These are phyloP conservation scores for Penicillium palitans DNA, from an alignment of 2,329 filamentous ascomycete species.

Conservation along the genomic window DNA sequence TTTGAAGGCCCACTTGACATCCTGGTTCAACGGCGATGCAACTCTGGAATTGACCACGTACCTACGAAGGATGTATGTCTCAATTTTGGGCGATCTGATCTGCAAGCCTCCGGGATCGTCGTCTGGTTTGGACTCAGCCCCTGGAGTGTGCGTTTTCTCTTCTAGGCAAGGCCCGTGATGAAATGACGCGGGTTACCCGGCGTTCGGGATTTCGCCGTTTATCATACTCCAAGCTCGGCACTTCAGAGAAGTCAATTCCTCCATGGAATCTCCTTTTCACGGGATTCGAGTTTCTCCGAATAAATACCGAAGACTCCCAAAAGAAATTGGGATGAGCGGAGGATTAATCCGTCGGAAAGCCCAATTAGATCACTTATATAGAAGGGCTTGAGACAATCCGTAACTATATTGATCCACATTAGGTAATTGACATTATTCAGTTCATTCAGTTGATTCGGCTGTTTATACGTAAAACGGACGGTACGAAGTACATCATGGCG, in stretches of 20 bases:
- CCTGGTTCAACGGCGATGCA: conserved; percentile 20
- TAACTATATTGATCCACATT: not conserved
- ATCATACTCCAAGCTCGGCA: conserved; percentile 19
- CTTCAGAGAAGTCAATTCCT: conserved; percentile 12
- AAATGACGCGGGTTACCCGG: conserved; percentile 7
- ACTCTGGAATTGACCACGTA: conserved; percentile 26
- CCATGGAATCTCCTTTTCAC: conserved; percentile 27
- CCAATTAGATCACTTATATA: not conserved
- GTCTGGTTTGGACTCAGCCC: conserved; percentile 18
- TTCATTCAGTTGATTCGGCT: not conserved
- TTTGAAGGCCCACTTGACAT: conserved; percentile 8
- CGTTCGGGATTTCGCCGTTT: conserved; percentile 9
- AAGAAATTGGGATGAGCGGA: conserved; percentile 4
- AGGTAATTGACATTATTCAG: conserved; percentile 6
- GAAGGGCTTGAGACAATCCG: not conserved
- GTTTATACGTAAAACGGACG: not conserved
- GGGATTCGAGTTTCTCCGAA: conserved; percentile 22
- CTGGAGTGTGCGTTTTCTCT: conserved; percentile 14
- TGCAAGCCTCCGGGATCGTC: conserved; percentile 28
- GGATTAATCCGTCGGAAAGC: conserved; percentile 4
- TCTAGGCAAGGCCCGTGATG: conserved; percentile 11
- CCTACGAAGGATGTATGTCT: conserved; percentile 12
- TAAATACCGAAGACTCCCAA: conserved; percentile 19
- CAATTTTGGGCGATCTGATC: conserved; percentile 29
- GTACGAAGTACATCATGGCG: not conserved